Evolutionary conservation across 1,284 basidiomycete genomes (phyloP).

Genomic region (Cryptococcus sp.): DNA sequence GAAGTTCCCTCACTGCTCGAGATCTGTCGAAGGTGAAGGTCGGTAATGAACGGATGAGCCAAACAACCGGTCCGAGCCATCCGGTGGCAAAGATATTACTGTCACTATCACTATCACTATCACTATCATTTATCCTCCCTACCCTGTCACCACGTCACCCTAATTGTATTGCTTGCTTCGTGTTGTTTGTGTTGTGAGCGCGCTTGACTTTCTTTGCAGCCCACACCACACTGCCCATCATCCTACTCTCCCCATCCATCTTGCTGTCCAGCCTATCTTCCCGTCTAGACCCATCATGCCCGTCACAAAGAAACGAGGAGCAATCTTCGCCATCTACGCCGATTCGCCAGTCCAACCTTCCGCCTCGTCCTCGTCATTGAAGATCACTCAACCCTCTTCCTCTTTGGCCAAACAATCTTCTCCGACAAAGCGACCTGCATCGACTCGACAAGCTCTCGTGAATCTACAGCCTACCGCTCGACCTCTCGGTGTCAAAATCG

Average conservation of each 20-base stretch:
- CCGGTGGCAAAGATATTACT: neutral
- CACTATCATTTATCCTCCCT: neutral
- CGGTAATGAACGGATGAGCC: too few species aligned
- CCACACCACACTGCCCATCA: neutral
- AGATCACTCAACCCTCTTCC: neutral
- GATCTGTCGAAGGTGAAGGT: too few species aligned
- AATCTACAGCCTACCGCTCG: neutral
- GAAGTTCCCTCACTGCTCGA: too few species aligned
- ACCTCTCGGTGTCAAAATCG: neutral
- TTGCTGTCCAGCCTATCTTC: neutral
- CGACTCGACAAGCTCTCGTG: conserved; percentile 1
- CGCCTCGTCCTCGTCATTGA: neutral
- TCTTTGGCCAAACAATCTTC: neutral
- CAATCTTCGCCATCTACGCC: conserved; percentile 45
- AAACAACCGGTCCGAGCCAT: neutral
- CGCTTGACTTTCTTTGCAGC: conserved; percentile 1
- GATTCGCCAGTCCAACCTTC: conserved; percentile 33
- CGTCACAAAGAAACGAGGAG: conserved; percentile 44
- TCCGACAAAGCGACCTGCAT: too few species aligned
- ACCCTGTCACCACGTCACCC: conserved; percentile 1
- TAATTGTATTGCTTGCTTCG: too few species aligned
- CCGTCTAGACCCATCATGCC: conserved; percentile 30
- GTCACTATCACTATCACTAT: too few species aligned
- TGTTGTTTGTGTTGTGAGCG: conserved; percentile 1
- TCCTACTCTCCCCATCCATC: neutral